Evolutionary conservation across 768 basidiomycete genomes (phyloP).

Genomic region (Boletellus emodensis): DNA sequence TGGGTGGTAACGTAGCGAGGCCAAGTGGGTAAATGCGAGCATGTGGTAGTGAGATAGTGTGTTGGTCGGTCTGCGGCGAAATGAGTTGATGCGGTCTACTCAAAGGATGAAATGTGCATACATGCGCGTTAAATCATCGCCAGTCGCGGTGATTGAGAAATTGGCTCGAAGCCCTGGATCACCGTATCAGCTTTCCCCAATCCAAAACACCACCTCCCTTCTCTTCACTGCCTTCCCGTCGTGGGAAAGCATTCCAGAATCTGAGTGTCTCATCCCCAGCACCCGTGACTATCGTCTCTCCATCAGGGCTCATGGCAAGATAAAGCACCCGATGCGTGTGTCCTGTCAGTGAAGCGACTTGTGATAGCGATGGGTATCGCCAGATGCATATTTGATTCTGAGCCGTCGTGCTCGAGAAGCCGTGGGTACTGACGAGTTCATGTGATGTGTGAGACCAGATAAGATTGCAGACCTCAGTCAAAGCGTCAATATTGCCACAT

Average conservation of each 20-base stretch:
- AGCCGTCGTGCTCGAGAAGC: constrained; percentile 88
- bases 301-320: constrained; percentile 96
- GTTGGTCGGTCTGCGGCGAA: constrained; percentile 8
- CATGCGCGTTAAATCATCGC: constrained; percentile 6
- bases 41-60: constrained; percentile 23
- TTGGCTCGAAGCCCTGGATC: neutral
- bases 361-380: constrained; percentile 90
- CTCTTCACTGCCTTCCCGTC: constrained; percentile 45
- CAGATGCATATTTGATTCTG: constrained; percentile 97
- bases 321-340: constrained; percentile 95
- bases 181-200: constrained; percentile 52
- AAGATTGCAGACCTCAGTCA: constrained; percentile 87
- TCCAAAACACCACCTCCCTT: constrained; percentile 41
- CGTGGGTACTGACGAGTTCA: constrained; percentile 96
- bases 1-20: constrained; percentile 11
- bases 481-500: constrained; percentile 6
- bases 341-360: constrained; percentile 92
- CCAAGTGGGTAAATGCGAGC: constrained; percentile 25
- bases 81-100: neutral
- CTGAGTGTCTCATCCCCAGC: constrained; percentile 96
- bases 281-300: constrained; percentile 96
- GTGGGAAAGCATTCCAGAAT: constrained; percentile 98
- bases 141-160: neutral
- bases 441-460: constrained; percentile 95
- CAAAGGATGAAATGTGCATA: constrained; percentile 1